These are phyloP conservation scores for Loxodes magnus DNA, from an alignment of 73 alveolate species.

Conservation along the genomic window DNA sequence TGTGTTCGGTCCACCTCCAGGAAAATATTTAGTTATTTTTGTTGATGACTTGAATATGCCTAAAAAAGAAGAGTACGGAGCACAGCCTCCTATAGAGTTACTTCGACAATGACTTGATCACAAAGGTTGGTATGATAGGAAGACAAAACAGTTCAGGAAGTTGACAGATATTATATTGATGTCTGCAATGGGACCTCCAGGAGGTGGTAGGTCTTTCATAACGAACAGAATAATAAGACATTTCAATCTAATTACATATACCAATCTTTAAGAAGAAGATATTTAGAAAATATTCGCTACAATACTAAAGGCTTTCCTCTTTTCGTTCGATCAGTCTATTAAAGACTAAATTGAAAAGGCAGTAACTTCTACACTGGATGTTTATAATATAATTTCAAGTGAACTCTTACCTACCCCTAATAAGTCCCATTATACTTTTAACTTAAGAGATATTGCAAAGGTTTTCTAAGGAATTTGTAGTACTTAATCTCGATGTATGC, in stretches of 20 bases:
- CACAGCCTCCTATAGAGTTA: slow-evolving; percentile 99
- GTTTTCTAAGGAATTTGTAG: slow-evolving; percentile 36
- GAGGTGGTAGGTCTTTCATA: slow-evolving; percentile 98
- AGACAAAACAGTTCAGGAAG: slow-evolving; percentile 64
- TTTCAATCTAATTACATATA: slow-evolving; percentile 78
- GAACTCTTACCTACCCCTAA: slow-evolving; percentile 98
- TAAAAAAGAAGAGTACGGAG: slow-evolving; percentile 99
- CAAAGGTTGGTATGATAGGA: slow-evolving; percentile 97
- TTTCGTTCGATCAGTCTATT: slow-evolving; percentile 19
- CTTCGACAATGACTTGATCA: slow-evolving; percentile 98
- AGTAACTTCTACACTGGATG: slow-evolving; percentile 23
- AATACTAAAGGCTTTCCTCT: slow-evolving; percentile 31
- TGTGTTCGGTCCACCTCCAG: slow-evolving; percentile 96
- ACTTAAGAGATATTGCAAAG: slow-evolving; percentile 86
- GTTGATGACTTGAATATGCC: slow-evolving; percentile 99
- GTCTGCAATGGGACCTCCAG: slow-evolving; percentile 99
- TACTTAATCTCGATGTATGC: background rate
- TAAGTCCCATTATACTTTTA: slow-evolving; percentile 97
- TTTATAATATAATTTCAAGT: slow-evolving; percentile 40
- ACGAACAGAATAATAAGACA: slow-evolving; percentile 95
- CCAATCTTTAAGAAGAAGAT: slow-evolving; percentile 34
- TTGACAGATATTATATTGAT: slow-evolving; percentile 87
- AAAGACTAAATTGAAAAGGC: slow-evolving; percentile 12
- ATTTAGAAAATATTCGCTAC: slow-evolving; percentile 18
- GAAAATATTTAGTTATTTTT: slow-evolving; percentile 94